Evolutionary conservation across 805 yeast genomes (phyloP), one percentile per base, ranked within the genome.

Genomic region (Kodamaea neixiangensis): DNA sequence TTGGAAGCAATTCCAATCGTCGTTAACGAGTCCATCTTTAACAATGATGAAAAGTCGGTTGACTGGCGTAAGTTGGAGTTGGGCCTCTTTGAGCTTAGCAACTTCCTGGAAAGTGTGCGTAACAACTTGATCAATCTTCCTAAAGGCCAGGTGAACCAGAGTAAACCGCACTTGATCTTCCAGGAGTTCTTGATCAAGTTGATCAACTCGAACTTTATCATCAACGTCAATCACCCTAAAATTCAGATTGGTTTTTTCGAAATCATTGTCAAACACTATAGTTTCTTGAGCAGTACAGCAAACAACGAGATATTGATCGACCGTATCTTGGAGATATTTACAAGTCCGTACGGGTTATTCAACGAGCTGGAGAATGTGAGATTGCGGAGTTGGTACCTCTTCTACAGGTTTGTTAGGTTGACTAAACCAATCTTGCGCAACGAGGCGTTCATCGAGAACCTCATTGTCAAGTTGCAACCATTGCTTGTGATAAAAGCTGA

Each of bases 41-140:
- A 21, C 9, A 33, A 48, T 20, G 54, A 51, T 6, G 47, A 45
- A 13, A 37, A 34, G 21, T 52, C 50, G n/a, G 46, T 46, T 20
- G 82, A 84, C 56, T 92, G 98, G 98, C 81, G 90, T 64, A 81
- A 79, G 21, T 76, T 89, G 37, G 99, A 94, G 68, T 76, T 94
- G 55, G 97, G 97, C 2, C 73, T 94, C 47, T 91, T 77, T 64
- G 96, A 92, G 68, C 77, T 94, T 62, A 80, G 83, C 48, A 86
- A 85, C 57, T 84, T 86, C 57, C 83, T 91, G 46, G 98, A 93
- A 54, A 80, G 88, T 50, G 74, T 92, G 51, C 82, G 89, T 66
- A 87, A 85, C 60, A 89, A 89, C 58, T 67, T 86, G n/a, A 81
- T 90, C 67, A 83, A 83, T 59, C 62, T 87, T 38, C 85, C 86